Conservation (phyloP, 2,329 filamentous ascomycete species). For the Pezizomycotina sp. region DNA sequence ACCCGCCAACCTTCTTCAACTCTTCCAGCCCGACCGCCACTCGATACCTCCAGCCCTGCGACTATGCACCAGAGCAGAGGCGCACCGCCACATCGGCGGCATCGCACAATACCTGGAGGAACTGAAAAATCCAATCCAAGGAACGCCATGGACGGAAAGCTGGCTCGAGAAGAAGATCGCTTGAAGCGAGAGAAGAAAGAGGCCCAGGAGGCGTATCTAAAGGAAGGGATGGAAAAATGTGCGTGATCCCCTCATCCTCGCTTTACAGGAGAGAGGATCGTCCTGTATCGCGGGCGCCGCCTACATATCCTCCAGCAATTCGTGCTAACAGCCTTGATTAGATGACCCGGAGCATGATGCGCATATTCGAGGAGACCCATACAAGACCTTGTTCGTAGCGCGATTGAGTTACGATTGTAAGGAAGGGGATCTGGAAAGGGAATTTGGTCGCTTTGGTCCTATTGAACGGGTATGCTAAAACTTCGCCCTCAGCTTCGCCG, state of each 20-base stretch:
- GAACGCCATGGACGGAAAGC: slow-evolving; percentile 71
- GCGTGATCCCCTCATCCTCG: slow-evolving; percentile 23
- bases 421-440: slow-evolving; percentile 76
- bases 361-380: slow-evolving; percentile 81
- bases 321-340: slow-evolving; percentile 28
- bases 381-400: slow-evolving; percentile 85
- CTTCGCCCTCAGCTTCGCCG: slow-evolving; percentile 7
- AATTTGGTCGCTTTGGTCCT: slow-evolving; percentile 83
- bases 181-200: slow-evolving; percentile 65
- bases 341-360: slow-evolving; percentile 71
- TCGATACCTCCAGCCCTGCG: slow-evolving; percentile 76
- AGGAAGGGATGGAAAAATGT: slow-evolving; percentile 51
- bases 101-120: slow-evolving; percentile 59
- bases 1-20: slow-evolving; percentile 74
- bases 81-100: slow-evolving; percentile 57
- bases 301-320: not conserved
- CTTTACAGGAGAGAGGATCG: not conserved
- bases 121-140: slow-evolving; percentile 56
- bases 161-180: slow-evolving; percentile 76
- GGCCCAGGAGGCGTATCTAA: slow-evolving; percentile 45
- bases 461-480: slow-evolving; percentile 79
- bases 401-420: slow-evolving; percentile 79
- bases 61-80: slow-evolving; percentile 68
- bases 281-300: no score
- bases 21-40: slow-evolving; percentile 88